These are phyloP conservation scores for Furcasterigmium sp. DNA, from an alignment of 2,329 filamentous ascomycete genomes.

Conservation along the genomic window DNA sequence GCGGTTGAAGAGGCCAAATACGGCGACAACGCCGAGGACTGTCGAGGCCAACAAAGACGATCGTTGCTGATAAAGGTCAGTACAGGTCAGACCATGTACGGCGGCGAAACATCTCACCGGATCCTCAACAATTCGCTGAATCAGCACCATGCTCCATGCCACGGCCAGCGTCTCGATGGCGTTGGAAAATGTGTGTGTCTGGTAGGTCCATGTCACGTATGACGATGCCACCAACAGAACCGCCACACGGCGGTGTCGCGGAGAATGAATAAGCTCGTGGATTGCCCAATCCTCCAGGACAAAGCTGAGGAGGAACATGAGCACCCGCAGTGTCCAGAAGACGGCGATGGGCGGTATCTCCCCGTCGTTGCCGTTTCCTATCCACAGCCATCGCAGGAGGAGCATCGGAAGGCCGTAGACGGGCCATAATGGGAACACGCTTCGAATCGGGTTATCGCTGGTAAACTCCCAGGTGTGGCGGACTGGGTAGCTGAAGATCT, in stretches of 20 bases:
- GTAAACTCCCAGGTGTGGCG: constrained; percentile 96
- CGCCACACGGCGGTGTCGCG: constrained; percentile 65
- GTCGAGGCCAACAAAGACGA: constrained; percentile 72
- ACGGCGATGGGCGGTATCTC: constrained; percentile 78
- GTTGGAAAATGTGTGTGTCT: constrained; percentile 98
- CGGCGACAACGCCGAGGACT: constrained; percentile 72
- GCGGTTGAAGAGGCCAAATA: constrained; percentile 90
- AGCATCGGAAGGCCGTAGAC: constrained; percentile 93
- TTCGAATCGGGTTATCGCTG: constrained; percentile 80
- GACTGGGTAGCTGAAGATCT: constrained; percentile 88
- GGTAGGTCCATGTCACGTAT: constrained; percentile 98
- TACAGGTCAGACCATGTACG: background rate
- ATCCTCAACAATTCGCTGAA: constrained; percentile 76
- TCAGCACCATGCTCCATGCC: constrained; percentile 87
- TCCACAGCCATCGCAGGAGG: constrained; percentile 86
- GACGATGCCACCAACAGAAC: constrained; percentile 87
- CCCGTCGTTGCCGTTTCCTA: constrained; percentile 71
- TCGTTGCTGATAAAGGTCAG: constrained; percentile 50
- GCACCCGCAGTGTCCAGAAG: constrained; percentile 80
- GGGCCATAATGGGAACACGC: constrained; percentile 94
- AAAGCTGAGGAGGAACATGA: constrained; percentile 95
- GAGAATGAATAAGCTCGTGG: constrained; percentile 79
- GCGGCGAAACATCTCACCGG: constrained; percentile 51
- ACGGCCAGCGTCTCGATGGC: constrained; percentile 91
- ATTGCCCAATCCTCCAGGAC: constrained; percentile 97